Percentiles rank a stretch among this genome's conserved stretches.
phyloP scores from a whole-genome alignment of 257 asterid genomes.

The Buddleja alternifolia region DNA sequence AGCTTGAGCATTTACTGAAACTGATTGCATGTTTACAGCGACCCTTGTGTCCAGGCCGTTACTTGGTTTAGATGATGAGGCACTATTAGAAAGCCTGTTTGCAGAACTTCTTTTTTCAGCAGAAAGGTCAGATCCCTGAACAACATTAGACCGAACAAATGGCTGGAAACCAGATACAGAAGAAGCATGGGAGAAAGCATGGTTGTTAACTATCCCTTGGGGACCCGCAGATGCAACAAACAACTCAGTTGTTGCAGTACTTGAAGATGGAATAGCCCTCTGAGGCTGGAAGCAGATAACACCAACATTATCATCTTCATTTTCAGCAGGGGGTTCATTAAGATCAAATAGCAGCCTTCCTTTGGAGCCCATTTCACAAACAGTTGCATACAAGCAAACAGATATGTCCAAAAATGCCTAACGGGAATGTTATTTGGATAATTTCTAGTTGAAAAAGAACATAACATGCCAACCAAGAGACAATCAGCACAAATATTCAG shows the following conservation, averaged over 20 bases:
- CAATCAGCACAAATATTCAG: conserved; percentile 41
- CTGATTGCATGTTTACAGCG: conserved; percentile 45
- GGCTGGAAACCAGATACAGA: conserved; percentile 98
- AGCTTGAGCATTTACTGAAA: conserved; percentile 42
- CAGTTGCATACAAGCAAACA: conserved; percentile 62
- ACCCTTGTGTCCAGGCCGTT: conserved; percentile 47
- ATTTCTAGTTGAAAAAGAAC: conserved; percentile 50
- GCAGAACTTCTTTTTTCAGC: conserved; percentile 40
- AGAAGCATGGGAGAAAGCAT: conserved; percentile 94
- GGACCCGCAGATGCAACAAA: conserved; percentile 61
- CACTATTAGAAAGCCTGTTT: conserved; percentile 35
- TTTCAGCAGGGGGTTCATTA: conserved; percentile 92
- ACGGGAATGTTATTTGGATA: conserved; percentile 41
- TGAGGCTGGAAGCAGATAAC: conserved; percentile 80
- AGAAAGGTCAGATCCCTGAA: conserved; percentile 46
- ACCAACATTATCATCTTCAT: conserved; percentile 70
- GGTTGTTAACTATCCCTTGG: conserved; percentile 82
- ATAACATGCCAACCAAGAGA: conserved; percentile 54
- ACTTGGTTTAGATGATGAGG: conserved; percentile 44
- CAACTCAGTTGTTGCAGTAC: conserved; percentile 63
- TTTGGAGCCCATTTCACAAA: conserved; percentile 90
- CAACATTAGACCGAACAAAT: conserved; percentile 67
- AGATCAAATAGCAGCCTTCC: conserved; percentile 93
- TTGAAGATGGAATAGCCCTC: conserved; percentile 88
- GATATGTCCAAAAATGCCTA: conserved; percentile 46